phyloP scores from a whole-genome alignment of 2,329 filamentous ascomycete species.

The Aspergillaceae sp. region DNA sequence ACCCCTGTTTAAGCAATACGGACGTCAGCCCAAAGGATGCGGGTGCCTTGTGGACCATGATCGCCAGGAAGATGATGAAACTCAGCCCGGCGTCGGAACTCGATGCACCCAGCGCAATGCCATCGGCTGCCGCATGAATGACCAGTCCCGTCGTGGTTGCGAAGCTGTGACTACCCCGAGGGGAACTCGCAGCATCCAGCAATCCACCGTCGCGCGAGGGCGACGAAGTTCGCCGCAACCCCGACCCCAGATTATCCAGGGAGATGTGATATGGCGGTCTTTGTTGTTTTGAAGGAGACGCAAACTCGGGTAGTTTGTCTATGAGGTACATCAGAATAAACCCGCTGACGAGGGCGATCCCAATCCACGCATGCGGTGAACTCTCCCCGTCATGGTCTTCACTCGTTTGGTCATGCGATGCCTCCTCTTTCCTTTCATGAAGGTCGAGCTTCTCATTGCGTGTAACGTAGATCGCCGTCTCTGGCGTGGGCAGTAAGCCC shows the following conservation, averaged over 20 bases:
- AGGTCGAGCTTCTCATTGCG: constrained; percentile 15
- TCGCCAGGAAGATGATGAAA: constrained; percentile 87
- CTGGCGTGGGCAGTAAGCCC: background rate
- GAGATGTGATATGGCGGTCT: constrained; percentile 77
- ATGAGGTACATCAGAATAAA: constrained; percentile 97
- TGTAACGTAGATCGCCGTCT: constrained; percentile 14
- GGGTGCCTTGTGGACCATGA: constrained; percentile 95
- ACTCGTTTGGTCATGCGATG: constrained; percentile 28
- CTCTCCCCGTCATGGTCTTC: constrained; percentile 36
- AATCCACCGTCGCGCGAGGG: constrained; percentile 32
- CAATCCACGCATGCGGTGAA: constrained; percentile 66
- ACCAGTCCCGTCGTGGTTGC: constrained; percentile 92
- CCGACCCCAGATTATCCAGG: constrained; percentile 65
- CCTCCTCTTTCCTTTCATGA: constrained; percentile 18
- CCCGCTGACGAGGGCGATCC: constrained; percentile 74
- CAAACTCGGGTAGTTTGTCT: constrained; percentile 71
- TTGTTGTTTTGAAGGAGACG: constrained; percentile 54
- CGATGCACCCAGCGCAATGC: constrained; percentile 90
- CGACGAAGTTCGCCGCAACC: constrained; percentile 38
- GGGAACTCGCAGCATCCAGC: constrained; percentile 23
- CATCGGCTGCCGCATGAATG: constrained; percentile 90
- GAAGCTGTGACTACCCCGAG: constrained; percentile 45
- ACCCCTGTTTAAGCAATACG: constrained; percentile 78
- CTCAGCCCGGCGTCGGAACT: constrained; percentile 70
- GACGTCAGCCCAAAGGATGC: constrained; percentile 92